Evolutionary conservation across 31 red algal species (phyloP).

Genomic region (Asparagopsis taxiformis): DNA sequence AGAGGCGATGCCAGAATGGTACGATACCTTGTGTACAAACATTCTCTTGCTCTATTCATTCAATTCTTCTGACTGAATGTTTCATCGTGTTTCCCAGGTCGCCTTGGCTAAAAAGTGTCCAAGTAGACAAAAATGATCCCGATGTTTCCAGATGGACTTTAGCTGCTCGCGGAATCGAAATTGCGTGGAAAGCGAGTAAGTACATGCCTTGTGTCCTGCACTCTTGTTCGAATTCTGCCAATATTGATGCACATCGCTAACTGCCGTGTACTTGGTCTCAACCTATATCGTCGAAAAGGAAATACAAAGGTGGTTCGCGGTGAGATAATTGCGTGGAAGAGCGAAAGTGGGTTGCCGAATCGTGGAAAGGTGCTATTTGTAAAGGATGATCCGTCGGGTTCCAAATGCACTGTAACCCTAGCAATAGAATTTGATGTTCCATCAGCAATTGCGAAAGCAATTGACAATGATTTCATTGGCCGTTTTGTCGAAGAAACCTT

Average conservation of each 20-base stretch:
- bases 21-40: conserved; percentile 1
- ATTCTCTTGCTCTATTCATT: too few species aligned
- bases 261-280: too few species aligned
- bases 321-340: conserved; percentile 86
- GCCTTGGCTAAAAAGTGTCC: conserved; percentile 82
- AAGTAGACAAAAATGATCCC: conserved; percentile 73
- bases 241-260: too few species aligned
- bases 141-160: conserved; percentile 76
- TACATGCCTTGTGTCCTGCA: background rate
- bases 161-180: conserved; percentile 66
- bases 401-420: conserved; percentile 56
- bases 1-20: conserved; percentile 70
- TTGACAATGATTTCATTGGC: conserved; percentile 75
- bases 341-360: conserved; percentile 75
- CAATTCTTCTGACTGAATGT: background rate
- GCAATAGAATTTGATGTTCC: conserved; percentile 86
- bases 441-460: conserved; percentile 22
- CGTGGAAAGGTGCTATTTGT: conserved; percentile 76
- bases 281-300: conserved; percentile 5
- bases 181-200: conserved; percentile 87
- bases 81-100: conserved; percentile 20
- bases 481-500: conserved; percentile 80
- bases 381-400: background rate
- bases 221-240: background rate
- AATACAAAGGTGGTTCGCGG: conserved; percentile 67